Base-by-base conservation (phyloP, 2,329 filamentous ascomycete species). In the Exophiala aquamarina region DNA sequence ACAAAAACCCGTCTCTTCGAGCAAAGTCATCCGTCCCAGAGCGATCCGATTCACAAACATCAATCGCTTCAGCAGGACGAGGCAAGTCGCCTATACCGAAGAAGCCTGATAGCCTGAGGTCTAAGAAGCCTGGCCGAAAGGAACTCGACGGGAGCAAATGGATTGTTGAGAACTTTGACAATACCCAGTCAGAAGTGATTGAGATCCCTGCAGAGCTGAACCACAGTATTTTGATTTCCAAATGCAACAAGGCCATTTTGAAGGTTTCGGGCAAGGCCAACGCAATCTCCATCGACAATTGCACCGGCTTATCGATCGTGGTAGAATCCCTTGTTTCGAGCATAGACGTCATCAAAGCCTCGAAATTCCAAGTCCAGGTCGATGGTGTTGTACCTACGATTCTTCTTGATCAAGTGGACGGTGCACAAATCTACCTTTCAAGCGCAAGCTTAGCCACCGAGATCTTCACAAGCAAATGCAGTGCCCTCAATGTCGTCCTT, bases 251-350 rank as follows among this genome's bases (percentile, higher is more conserved):
- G 70, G 87, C 87, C 4, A 94, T 91, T 18, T 80, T 98, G 61
- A 87, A 94, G 59, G 75, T 98, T 63, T 86, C 82, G 63, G 91
- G 89, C 70, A 98, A 98, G 71, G 90, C 89, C 48, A 98, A 98
- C 66, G 90, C 93, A n/a, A 87, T 98, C 54, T 92, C 90, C 4
- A 80, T 97, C 59, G 93, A 97, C 71, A 96, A 96, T 72, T 92
- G 86, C 46, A 81, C 78, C 37, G 85, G 89, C 40, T 76, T 94
- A 14, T 94, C 89, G 20, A 79, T 98, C 43, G 82, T 97, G 41
- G 80, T 97, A 44, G 92, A 97, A 61, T 88, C 84, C 1, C 82
- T 97, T 9, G 88, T 97, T 38, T 94, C 88, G 39, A 89, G 87
- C 23, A 82, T 98, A 47, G 93, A 98, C 63, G 87, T 95, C 18